Percentiles rank a stretch among this genome's conserved stretches.
Conservation (phyloP, 1,284 basidiomycete genomes). For the Volvariella volvacea region DNA sequence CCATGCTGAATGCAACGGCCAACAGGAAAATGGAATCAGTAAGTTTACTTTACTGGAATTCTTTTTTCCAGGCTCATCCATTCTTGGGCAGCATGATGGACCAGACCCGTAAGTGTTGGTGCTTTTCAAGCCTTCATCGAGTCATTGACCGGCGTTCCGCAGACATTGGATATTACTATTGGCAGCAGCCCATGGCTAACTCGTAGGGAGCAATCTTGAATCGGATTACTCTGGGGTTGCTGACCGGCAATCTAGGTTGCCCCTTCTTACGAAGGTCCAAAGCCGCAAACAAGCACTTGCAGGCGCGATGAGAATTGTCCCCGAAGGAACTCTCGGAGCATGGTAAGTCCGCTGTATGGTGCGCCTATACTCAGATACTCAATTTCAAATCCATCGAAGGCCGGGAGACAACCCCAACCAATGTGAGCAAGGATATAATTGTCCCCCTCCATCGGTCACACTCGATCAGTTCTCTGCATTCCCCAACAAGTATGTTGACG, state of each 20-base stretch:
- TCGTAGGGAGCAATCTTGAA: constrained; percentile 27
- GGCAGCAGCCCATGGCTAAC: constrained; percentile 64
- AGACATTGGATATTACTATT: constrained; percentile 60
- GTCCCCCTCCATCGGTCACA: constrained; percentile 41
- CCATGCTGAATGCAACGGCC: neutral
- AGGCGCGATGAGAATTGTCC: constrained; percentile 54
- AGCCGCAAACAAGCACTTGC: constrained; percentile 48
- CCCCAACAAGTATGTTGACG: constrained; percentile 48
- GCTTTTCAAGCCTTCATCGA: neutral
- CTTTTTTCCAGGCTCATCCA: neutral
- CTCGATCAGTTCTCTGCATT: constrained; percentile 52
- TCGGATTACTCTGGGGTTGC: constrained; percentile 1
- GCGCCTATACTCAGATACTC: neutral
- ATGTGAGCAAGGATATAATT: constrained; percentile 37
- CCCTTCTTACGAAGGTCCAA: constrained; percentile 48
- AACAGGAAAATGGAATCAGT: constrained; percentile 56
- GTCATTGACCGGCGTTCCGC: neutral
- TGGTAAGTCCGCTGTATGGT: constrained; percentile 32
- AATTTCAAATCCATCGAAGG: constrained; percentile 24
- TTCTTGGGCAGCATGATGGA: constrained; percentile 50
- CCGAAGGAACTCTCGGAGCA: constrained; percentile 53
- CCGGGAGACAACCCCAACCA: constrained; percentile 56
- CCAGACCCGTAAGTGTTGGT: constrained; percentile 39
- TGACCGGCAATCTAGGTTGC: constrained; percentile 35
- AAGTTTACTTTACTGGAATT: constrained; percentile 13